Evolutionary conservation across 1,284 basidiomycete species (phyloP).

Genomic region (Irpex sp.): DNA sequence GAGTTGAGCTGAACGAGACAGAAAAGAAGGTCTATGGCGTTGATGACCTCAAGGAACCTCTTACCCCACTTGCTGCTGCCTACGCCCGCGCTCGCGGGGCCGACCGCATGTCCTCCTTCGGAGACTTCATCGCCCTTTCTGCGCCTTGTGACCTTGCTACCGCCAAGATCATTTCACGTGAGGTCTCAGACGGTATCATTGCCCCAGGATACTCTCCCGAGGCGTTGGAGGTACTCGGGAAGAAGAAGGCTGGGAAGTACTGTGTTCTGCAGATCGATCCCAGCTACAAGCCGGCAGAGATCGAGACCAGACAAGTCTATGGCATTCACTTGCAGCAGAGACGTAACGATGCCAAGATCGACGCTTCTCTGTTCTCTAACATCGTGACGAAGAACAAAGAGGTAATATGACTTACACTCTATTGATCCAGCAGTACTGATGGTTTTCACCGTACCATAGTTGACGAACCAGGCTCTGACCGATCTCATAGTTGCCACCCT

Average conservation of each 20-base stretch:
- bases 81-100: conserved; percentile 93
- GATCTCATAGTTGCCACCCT: conserved; percentile 95
- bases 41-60: conserved; percentile 86
- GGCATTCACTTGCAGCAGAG: conserved; percentile 91
- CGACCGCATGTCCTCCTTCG: conserved; percentile 99
- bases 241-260: conserved; percentile 99
- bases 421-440: background rate
- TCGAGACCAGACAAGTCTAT: conserved; percentile 95
- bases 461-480: conserved; percentile 71
- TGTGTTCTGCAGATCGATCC: conserved; percentile 96
- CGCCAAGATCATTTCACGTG: conserved; percentile 94
- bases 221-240: conserved; percentile 87
- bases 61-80: conserved; percentile 88
- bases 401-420: conserved; percentile 31
- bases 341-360: conserved; percentile 91
- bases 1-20: conserved; percentile 76
- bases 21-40: conserved; percentile 98
- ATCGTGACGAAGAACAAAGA: conserved; percentile 88
- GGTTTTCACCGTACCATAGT: conserved; percentile 35
- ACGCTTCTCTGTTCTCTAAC: conserved; percentile 80
- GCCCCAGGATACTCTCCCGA: conserved; percentile 90
- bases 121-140: conserved; percentile 97
- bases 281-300: conserved; percentile 66
- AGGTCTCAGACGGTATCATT: conserved; percentile 98
- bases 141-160: conserved; percentile 92